phyloP scores from a whole-genome alignment of 106 monocot species.

The Dendrobium officinale region DNA sequence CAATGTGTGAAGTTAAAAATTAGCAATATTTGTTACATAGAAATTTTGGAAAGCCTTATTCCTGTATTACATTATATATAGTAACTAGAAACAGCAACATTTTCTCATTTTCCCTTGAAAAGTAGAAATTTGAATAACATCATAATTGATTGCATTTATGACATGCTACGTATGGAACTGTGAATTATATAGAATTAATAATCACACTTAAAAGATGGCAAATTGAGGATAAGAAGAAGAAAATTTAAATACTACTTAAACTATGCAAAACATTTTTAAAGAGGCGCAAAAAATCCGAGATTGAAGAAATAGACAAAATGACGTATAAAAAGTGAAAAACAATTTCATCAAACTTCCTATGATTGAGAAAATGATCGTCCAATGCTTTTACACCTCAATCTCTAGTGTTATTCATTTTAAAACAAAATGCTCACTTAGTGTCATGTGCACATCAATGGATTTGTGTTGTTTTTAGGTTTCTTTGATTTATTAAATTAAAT shows the following conservation, averaged over 20 bases:
- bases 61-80: background rate
- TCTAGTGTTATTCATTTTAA: background rate
- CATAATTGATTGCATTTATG: background rate
- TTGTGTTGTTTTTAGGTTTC: background rate
- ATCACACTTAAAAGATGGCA: background rate
- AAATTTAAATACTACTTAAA: background rate
- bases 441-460: background rate
- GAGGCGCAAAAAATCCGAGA: background rate
- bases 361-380: background rate
- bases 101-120: background rate
- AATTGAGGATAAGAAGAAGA: background rate
- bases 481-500: background rate
- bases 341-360: background rate
- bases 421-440: background rate
- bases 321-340: background rate
- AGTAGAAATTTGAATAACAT: background rate
- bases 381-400: background rate
- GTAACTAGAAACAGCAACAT: background rate
- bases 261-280: background rate
- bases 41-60: background rate
- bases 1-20: background rate
- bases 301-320: background rate
- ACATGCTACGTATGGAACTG: background rate
- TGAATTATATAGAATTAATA: background rate
- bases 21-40: background rate